Base-by-base conservation (phyloP, 2,329 filamentous ascomycete genomes). In the Cladosporium cucumerinum region DNA sequence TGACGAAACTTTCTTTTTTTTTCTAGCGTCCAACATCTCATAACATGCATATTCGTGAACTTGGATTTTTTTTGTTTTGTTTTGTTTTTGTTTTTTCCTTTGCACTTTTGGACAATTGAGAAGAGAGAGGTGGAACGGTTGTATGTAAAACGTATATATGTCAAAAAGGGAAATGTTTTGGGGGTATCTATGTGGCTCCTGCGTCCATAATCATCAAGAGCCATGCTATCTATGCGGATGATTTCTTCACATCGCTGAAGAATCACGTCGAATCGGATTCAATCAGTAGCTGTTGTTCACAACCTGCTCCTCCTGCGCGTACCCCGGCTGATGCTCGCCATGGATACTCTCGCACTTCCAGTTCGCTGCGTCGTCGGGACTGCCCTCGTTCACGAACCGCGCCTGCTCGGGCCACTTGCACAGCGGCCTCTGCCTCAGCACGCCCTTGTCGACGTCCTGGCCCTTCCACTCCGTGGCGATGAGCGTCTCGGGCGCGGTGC, bases 401-500 rank as follows among this genome's bases (percentile, higher is more conserved):
- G 73, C 72, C 66, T 73, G 68, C 66, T 71, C 67, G 5, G 76
- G 76, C 51, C 70, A 78, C 57, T 70, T 69, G 66, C 76, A 78
- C 18, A 78, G n/a, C 46, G 74, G 73, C 48, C 76, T 68, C 69
- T 78, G 76, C 65, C 73, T 73, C 65, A 73, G 30, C 30, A 77
- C 75, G n/a, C 69, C 66, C 39, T 72, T 70, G 23, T 67, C 60
- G n/a, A 71, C 23, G 14, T 68, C 72, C 62, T 76, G 74, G 60
- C 77, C 72, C 23, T 65, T 57, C 69, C 71, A 78, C 66, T 74
- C 74, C 5, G 77, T 78, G n/a, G 73, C 76, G 18, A 78, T 66
- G 25, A 79, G 69, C 32, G 69, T 61, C 2, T 78, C 74, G 25
- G 78, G 78, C 23, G 76, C 77, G 3, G 46, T 71, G 1, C 72